Conservation (phyloP, 768 basidiomycete species). For the Tephrocybe sp. region DNA sequence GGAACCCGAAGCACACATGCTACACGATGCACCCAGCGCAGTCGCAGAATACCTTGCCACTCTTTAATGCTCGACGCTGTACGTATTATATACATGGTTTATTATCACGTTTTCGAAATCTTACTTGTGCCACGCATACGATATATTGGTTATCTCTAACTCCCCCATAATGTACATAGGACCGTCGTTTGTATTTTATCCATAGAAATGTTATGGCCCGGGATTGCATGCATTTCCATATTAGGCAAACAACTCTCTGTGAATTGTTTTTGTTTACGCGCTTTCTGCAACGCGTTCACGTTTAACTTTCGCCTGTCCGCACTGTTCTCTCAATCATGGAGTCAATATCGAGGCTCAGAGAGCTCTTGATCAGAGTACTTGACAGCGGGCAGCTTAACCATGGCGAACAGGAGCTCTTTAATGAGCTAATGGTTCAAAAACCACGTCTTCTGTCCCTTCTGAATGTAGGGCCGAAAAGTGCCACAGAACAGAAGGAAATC, state of each 20-base stretch:
- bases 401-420: slow-evolving; percentile 73
- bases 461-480: slow-evolving; percentile 59
- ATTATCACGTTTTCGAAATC: too few relatives aligned
- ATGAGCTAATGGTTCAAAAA: slow-evolving; percentile 68
- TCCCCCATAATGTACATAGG: too few relatives aligned
- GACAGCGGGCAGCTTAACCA: slow-evolving; percentile 41
- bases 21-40: slow-evolving; percentile 45
- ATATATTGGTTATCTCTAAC: too few relatives aligned
- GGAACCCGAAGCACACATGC: slow-evolving; percentile 48
- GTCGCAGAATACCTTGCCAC: slow-evolving; percentile 40
- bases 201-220: neutral
- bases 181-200: too few relatives aligned
- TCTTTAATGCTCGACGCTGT: neutral
- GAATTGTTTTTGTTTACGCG: slow-evolving; percentile 26
- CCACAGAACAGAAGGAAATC: slow-evolving; percentile 68
- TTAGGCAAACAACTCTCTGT: too few relatives aligned
- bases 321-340: slow-evolving; percentile 42
- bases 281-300: neutral
- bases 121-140: too few relatives aligned
- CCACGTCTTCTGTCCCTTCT: slow-evolving; percentile 59
- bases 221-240: too few relatives aligned
- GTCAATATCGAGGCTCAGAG: slow-evolving; percentile 54
- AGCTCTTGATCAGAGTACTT: slow-evolving; percentile 47
- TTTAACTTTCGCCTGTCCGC: neutral
- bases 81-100: too few relatives aligned